phyloP scores from a whole-genome alignment of 345 rosid genomes.

The Murraya koenigii region DNA sequence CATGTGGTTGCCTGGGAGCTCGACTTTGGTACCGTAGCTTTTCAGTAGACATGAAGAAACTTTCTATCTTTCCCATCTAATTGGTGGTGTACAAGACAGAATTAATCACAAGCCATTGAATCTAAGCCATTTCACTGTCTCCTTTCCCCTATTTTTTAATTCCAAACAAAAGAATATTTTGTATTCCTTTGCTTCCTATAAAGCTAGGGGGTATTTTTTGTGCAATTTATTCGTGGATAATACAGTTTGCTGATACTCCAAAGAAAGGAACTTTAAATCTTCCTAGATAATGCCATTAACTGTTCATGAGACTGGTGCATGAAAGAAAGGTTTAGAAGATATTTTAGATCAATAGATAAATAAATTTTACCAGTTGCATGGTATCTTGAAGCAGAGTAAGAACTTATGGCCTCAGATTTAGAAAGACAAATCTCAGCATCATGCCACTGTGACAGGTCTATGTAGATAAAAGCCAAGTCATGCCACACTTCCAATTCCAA shows the following conservation, averaged over 20 bases:
- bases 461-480: conserved; percentile 67
- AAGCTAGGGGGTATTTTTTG: not conserved
- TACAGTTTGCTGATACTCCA: not conserved
- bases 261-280: not conserved
- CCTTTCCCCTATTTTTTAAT: not conserved
- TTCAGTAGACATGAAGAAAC: not conserved
- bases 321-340: not conserved
- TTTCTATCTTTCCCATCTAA: not conserved
- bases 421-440: conserved; percentile 84
- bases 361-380: conserved; percentile 47
- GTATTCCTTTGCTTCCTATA: not conserved
- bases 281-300: not conserved
- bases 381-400: conserved; percentile 52
- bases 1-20: not conserved
- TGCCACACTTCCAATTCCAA: conserved; percentile 78
- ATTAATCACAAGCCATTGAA: not conserved
- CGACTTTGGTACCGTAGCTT: not conserved
- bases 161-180: not conserved
- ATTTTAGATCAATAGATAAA: not conserved
- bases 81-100: not conserved
- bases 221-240: not conserved
- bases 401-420: conserved; percentile 54
- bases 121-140: not conserved
- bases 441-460: conserved; percentile 55
- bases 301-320: not conserved